Percentiles rank a stretch among this genome's conserved stretches.
These are phyloP conservation scores for Chaetomium fimeti DNA, from an alignment of 495 filamentous ascomycete species.

Conservation along the genomic window DNA sequence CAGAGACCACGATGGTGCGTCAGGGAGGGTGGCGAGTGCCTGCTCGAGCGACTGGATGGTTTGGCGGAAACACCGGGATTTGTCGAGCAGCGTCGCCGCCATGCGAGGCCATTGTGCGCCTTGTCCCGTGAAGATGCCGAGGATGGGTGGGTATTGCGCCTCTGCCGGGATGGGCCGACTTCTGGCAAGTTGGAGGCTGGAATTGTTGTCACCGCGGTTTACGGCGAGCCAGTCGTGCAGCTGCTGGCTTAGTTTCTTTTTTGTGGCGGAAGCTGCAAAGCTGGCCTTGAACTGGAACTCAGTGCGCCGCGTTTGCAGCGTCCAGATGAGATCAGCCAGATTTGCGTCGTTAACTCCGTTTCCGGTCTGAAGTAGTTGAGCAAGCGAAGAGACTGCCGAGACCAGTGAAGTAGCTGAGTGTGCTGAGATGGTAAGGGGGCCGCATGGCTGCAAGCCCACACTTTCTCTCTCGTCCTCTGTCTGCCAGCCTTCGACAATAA, in stretches of 20 bases:
- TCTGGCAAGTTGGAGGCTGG: constrained; percentile 17
- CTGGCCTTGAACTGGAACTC: background rate
- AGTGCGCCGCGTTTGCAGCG: background rate
- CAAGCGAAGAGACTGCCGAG: background rate
- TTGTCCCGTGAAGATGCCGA: constrained; percentile 32
- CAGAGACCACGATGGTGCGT: no score
- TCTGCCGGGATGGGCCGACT: no score
- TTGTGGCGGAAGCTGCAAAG: no score
- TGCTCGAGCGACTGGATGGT: background rate
- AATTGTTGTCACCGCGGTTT: background rate
- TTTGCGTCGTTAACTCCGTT: no score
- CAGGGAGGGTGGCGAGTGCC: background rate
- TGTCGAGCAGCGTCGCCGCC: constrained; percentile 35
- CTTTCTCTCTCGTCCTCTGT: no score
- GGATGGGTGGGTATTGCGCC: no score
- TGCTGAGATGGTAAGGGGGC: background rate
- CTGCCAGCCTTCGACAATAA: background rate
- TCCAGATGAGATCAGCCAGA: background rate
- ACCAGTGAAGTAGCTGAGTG: background rate
- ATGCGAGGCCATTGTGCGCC: constrained; percentile 45
- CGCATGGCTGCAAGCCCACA: background rate
- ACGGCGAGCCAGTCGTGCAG: no score
- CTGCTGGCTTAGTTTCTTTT: no score
- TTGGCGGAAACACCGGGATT: background rate
- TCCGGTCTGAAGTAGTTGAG: no score